phyloP scores from a whole-genome alignment of 495 filamentous ascomycete species.

The Neurospora sp. region DNA sequence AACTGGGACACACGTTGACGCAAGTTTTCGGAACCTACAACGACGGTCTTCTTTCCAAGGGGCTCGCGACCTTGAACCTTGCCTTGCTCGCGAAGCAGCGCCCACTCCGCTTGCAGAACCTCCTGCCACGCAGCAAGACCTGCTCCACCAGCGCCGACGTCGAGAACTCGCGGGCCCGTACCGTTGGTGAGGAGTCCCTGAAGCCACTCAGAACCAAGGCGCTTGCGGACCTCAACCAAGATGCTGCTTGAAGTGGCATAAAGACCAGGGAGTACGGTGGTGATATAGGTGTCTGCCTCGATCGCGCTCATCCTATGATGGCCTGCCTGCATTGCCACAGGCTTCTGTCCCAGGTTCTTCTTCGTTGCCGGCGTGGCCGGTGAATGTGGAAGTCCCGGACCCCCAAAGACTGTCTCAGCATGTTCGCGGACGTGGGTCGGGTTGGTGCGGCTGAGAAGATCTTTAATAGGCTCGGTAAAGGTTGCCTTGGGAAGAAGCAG shows the following conservation, averaged over 20 bases:
- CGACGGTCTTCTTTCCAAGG: constrained; percentile 39
- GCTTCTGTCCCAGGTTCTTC: constrained; percentile 47
- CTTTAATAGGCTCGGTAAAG: constrained; percentile 56
- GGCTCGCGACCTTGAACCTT: constrained; percentile 23
- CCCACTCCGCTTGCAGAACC: constrained; percentile 70
- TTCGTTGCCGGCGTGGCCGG: constrained; percentile 28
- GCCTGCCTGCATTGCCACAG: constrained; percentile 58
- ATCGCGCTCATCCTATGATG: constrained; percentile 70
- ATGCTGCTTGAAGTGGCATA: constrained; percentile 66
- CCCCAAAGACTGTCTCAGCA: constrained; percentile 64
- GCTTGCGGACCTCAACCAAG: constrained; percentile 74
- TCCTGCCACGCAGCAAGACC: constrained; percentile 79
- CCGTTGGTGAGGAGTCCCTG: constrained; percentile 55
- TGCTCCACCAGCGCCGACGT: constrained; percentile 78
- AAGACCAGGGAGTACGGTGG: constrained; percentile 67
- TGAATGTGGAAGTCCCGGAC: constrained; percentile 61
- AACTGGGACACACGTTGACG: constrained; percentile 66
- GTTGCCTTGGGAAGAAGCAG: constrained; percentile 54
- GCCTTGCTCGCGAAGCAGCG: constrained; percentile 46
- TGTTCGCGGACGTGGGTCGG: constrained; percentile 62
- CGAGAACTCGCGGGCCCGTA: constrained; percentile 60
- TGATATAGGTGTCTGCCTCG: constrained; percentile 75
- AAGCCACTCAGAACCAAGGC: constrained; percentile 75
- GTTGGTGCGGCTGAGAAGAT: constrained; percentile 53
- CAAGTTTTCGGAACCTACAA: constrained; percentile 42